Conservation (phyloP, 805 yeast species). For the Hermanozyma aechmeae region DNA sequence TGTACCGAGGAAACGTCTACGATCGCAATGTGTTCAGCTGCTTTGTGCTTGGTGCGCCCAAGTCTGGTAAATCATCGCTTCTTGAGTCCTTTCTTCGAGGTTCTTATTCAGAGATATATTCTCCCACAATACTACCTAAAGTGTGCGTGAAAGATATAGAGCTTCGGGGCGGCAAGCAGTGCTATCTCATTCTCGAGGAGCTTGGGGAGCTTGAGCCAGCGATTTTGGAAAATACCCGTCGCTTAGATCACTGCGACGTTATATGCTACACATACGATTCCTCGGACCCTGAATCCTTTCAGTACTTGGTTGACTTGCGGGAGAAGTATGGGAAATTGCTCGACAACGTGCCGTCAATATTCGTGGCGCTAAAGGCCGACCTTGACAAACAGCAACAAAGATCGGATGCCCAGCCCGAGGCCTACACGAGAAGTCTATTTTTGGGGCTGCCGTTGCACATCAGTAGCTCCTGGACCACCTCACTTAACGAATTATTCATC, state of each 20-base stretch:
- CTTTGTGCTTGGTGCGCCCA: conserved; percentile 74
- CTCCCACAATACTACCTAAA: conserved; percentile 75
- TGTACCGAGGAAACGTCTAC: conserved; percentile 56
- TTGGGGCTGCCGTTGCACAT: conserved; percentile 84
- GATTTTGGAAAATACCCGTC: conserved; percentile 56
- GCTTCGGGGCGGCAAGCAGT: conserved; percentile 89
- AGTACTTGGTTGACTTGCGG: conserved; percentile 66
- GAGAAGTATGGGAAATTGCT: conserved; percentile 47
- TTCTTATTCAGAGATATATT: conserved; percentile 56
- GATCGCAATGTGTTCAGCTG: conserved; percentile 93
- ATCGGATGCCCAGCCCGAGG: conserved; percentile 78
- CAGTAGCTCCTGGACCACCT: conserved; percentile 82
- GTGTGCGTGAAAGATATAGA: conserved; percentile 90
- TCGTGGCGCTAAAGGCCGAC: conserved; percentile 92
- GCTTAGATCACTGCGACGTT: conserved; percentile 83
- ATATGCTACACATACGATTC: conserved; percentile 87
- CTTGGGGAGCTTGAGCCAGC: conserved; percentile 82
- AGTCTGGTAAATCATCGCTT: conserved; percentile 81
- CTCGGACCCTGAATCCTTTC: conserved; percentile 91
- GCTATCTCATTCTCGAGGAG: conserved; percentile 85
- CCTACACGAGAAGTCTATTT: conserved; percentile 55
- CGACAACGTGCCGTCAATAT: conserved; percentile 66
- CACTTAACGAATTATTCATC: conserved; percentile 74
- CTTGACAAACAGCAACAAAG: conserved; percentile 93
- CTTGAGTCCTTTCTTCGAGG: conserved; percentile 76